Percentiles rank a stretch among this genome's conserved stretches.
These are phyloP conservation scores for Ambrosia trifida DNA, from an alignment of 129 eudicot species.

Conservation along the genomic window DNA sequence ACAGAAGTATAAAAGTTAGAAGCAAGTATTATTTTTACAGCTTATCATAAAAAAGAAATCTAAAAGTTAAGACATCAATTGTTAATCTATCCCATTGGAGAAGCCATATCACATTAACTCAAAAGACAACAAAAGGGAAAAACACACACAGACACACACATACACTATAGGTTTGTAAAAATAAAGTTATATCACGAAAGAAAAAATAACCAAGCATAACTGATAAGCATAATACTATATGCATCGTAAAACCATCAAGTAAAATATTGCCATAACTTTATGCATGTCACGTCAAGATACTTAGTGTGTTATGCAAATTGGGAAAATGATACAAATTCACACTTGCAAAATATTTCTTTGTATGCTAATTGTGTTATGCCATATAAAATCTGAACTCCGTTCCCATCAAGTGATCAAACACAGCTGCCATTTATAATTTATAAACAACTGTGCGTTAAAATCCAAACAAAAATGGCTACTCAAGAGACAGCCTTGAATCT, in stretches of 20 bases:
- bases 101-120: constrained; percentile 25
- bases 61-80: constrained; percentile 6
- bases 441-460: not conserved
- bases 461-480: not conserved
- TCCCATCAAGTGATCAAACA: not conserved
- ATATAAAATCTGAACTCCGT: not conserved
- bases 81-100: not conserved
- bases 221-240: not conserved
- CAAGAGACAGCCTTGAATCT: not conserved
- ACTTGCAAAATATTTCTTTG: constrained; percentile 6
- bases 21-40: constrained; percentile 2
- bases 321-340: not conserved
- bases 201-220: not conserved
- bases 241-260: constrained; percentile 2
- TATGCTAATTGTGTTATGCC: not conserved
- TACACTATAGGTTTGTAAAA: constrained; percentile 5
- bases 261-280: not conserved
- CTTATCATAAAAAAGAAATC: not conserved
- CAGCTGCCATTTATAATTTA: constrained; percentile 9
- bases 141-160: too few relatives aligned
- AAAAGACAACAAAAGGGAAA: not conserved
- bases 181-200: not conserved
- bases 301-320: not conserved
- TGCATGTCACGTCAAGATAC: not conserved
- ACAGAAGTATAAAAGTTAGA: not conserved